Evolutionary conservation across 352 stramenopile species (phyloP).

Genomic region (Pythium periplocum): DNA sequence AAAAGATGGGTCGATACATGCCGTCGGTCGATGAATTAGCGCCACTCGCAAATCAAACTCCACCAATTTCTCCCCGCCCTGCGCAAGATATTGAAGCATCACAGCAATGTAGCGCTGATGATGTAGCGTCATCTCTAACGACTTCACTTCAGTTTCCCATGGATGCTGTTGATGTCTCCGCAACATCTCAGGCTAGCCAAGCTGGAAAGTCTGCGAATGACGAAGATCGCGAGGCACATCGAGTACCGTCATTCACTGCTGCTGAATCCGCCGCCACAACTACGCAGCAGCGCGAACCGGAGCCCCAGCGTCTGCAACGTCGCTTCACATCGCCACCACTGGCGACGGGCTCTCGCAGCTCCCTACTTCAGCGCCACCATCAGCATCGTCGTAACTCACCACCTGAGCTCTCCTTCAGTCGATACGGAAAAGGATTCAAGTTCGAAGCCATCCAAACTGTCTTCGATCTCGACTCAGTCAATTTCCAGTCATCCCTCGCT

Average conservation of each 20-base stretch:
- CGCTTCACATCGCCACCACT: slow-evolving; percentile 54
- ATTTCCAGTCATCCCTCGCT: too few relatives aligned
- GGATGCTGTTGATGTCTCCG: slow-evolving; percentile 1
- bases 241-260: too few relatives aligned
- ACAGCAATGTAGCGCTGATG: too few relatives aligned
- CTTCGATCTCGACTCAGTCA: slow-evolving; percentile 6
- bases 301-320: not conserved
- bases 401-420: slow-evolving; percentile 50
- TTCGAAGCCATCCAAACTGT: slow-evolving; percentile 33
- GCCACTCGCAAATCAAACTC: slow-evolving; percentile 43
- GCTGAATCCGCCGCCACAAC: too few relatives aligned
- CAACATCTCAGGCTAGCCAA: too few relatives aligned
- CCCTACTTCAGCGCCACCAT: slow-evolving; percentile 21
- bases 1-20: slow-evolving; percentile 52
- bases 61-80: slow-evolving; percentile 31
- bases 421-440: slow-evolving; percentile 45
- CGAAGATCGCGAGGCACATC: too few relatives aligned
- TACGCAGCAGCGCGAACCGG: too few relatives aligned
- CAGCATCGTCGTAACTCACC: slow-evolving; percentile 61
- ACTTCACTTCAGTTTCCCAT: slow-evolving; percentile 19
- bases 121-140: slow-evolving; percentile 14
- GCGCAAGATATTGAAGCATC: too few relatives aligned
- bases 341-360: slow-evolving; percentile 29
- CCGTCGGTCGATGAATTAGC: slow-evolving; percentile 61
- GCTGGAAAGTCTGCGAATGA: too few relatives aligned